Base-by-base conservation (phyloP, 768 basidiomycete genomes). In the Phlebiopsis gigantea region DNA sequence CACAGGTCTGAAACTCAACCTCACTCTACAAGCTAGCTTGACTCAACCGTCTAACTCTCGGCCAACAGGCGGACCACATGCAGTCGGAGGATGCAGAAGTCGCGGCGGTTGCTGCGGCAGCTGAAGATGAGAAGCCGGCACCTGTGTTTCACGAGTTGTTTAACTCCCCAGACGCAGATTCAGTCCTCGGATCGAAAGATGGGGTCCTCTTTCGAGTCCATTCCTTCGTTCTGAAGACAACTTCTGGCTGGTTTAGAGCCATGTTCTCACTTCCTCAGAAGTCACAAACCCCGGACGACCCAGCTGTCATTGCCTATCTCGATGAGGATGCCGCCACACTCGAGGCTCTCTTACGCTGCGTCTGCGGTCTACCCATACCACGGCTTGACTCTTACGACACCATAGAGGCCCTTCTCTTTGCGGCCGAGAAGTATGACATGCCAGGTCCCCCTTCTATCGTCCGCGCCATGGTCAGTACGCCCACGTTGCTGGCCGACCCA, bases 401-500 rank as follows among this genome's bases (percentile, higher is more conserved):
- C 29, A 69, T 87, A 52, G 84, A 87, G 54, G 67, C 75, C 3
- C 63, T 87, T n/a, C 69, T 87, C 12, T 82, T 77, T 53, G 82
- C 83, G 0, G 79, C 84, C 0, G 84, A 87, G 63, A 85, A 85
- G 63, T 87, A 87, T 65, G 85, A 86, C 31, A 87, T 85, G 81
- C 77, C 80, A 0, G 85, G 85, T 0, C 82, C 84, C 1, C 71
- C 75, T 57, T 83, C 82, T 5, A 77, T 85, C 60, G 68, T 85
- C 49, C 82, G 82, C 39, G 77, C 82, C 30, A 74, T 81, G n/a
- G 71, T 81, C 53, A 75, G 78, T 66, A 79, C 79, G 0, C 79
- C 78, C 1, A 69, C 77, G 0, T 72, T 86, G 42, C 69, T 79
- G 22, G 19, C 61, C 15, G 66, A 67, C 31, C 65, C 68, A 1